Evolutionary conservation across 371 early-diverging fungal genomes (phyloP).

Genomic region (Mucor velutinosus): DNA sequence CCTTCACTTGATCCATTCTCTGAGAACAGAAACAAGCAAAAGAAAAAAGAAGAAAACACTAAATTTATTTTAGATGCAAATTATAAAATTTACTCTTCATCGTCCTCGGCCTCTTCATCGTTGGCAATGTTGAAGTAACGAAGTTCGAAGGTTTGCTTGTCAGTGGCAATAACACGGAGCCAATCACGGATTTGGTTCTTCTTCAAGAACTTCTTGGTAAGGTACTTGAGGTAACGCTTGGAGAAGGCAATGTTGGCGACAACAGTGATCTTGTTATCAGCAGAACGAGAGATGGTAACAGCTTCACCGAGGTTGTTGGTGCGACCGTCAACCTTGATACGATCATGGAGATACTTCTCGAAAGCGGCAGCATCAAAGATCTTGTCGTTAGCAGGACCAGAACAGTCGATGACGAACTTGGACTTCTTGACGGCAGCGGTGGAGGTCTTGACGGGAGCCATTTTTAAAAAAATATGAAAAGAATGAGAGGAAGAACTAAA

Average conservation of each 20-base stretch:
- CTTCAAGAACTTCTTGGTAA: constrained; percentile 99
- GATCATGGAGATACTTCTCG: constrained; percentile 97
- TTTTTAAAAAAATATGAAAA: constrained; percentile 21
- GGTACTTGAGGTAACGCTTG: constrained; percentile 99
- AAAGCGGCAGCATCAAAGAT: constrained; percentile 97
- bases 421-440: constrained; percentile 49
- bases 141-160: constrained; percentile 93
- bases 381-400: constrained; percentile 92
- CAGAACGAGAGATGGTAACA: constrained; percentile 82
- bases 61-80: constrained; percentile 9
- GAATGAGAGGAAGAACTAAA: constrained; percentile 25
- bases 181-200: constrained; percentile 98
- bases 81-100: constrained; percentile 35
- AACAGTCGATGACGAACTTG: constrained; percentile 93
- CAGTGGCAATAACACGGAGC: constrained; percentile 94
- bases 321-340: constrained; percentile 97
- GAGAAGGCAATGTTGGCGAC: constrained; percentile 83
- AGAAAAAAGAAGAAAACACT: constrained; percentile 2
- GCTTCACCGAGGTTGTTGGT: constrained; percentile 94
- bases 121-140: constrained; percentile 95
- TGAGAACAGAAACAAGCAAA: constrained; percentile 3
- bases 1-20: neutral
- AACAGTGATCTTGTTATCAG: constrained; percentile 78
- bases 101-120: constrained; percentile 83
- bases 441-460: constrained; percentile 56